Evolutionary conservation across 257 asterid genomes (phyloP).

Genomic region (Jaltomata sinuosa): DNA sequence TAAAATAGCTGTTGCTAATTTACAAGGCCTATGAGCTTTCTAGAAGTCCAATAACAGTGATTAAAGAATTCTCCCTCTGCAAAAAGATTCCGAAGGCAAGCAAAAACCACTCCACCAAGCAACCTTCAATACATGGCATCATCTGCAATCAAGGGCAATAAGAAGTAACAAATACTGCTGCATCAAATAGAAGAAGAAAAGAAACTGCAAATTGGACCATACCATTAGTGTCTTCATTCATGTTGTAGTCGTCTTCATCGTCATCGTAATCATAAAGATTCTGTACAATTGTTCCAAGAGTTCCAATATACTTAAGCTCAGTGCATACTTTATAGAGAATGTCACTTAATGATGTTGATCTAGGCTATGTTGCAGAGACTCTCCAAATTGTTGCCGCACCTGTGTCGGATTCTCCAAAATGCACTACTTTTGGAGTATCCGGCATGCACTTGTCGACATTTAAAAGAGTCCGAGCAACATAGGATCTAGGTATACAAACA

Average conservation of each 20-base stretch:
- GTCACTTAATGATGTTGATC: neutral
- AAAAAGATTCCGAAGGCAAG: neutral
- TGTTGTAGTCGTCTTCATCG: conserved; percentile 66
- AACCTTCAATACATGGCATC: neutral
- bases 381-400: no score
- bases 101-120: neutral
- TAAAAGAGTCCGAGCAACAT: no score
- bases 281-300: conserved; percentile 19
- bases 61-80: neutral
- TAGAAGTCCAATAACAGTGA: neutral
- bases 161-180: neutral
- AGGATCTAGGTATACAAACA: neutral
- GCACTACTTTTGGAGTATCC: no score
- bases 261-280: conserved; percentile 45
- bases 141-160: neutral
- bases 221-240: conserved; percentile 48
- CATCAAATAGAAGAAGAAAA: neutral
- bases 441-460: no score
- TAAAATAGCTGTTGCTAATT: neutral
- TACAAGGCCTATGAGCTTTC: neutral
- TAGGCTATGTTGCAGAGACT: no score
- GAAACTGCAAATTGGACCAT: neutral
- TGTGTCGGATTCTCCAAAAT: no score
- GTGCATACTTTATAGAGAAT: neutral
- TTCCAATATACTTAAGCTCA: neutral